These are phyloP conservation scores for Podaxis sp. DNA, from an alignment of 768 basidiomycete genomes.

Conservation along the genomic window DNA sequence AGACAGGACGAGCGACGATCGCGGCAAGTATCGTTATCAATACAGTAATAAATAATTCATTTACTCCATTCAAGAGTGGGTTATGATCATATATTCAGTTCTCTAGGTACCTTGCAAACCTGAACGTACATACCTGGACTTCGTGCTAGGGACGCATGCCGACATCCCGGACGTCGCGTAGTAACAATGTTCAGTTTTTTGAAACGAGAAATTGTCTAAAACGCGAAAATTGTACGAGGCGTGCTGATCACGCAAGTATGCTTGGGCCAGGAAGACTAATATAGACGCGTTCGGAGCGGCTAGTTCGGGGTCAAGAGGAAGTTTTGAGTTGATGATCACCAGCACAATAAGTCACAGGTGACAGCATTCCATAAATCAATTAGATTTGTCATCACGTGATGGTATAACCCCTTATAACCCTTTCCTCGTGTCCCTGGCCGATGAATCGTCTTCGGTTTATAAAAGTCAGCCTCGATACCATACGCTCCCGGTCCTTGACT, in stretches of 20 bases:
- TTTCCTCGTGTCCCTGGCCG: neutral
- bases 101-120: neutral
- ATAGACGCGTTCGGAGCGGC: neutral
- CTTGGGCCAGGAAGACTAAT: neutral
- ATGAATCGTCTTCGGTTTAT: neutral
- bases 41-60: too few relatives aligned
- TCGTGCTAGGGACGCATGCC: neutral
- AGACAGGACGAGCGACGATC: too few relatives aligned
- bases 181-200: neutral
- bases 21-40: too few relatives aligned
- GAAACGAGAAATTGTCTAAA: neutral
- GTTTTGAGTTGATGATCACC: neutral
- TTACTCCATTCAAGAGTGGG: too few relatives aligned
- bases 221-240: neutral
- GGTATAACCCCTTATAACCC: neutral
- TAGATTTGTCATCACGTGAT: constrained; percentile 4
- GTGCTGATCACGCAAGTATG: neutral
- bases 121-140: neutral
- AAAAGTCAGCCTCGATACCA: neutral
- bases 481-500: constrained; percentile 14
- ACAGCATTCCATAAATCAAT: neutral
- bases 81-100: too few relatives aligned
- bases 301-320: neutral
- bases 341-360: neutral
- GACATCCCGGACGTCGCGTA: neutral